These are phyloP conservation scores for Meyerozyma carpophila DNA, from an alignment of 1,139 yeast species.

Conservation along the genomic window DNA sequence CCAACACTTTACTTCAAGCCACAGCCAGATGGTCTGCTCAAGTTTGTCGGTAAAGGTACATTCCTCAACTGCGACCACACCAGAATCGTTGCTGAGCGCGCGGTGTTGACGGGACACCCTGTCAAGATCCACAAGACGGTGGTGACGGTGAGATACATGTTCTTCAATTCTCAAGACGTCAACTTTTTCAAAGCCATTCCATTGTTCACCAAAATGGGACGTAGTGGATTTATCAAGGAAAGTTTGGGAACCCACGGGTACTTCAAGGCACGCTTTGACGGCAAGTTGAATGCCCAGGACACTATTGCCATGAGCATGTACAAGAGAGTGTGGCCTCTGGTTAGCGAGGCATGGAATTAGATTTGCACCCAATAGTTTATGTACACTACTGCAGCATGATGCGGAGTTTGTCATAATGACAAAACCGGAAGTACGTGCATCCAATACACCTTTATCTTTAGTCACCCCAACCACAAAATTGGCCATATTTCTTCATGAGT, in stretches of 20 bases:
- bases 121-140: conserved; percentile 90
- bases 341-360: conserved; percentile 25
- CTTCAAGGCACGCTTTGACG: conserved; percentile 93
- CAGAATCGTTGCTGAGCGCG: conserved; percentile 82
- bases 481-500: background rate
- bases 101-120: conserved; percentile 89
- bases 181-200: conserved; percentile 90
- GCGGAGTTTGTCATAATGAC: background rate
- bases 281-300: conserved; percentile 86
- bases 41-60: conserved; percentile 84
- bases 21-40: conserved; percentile 42
- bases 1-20: conserved; percentile 69
- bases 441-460: background rate
- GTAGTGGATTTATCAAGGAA: conserved; percentile 91
- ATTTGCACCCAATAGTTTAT: background rate
- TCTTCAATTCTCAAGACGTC: conserved; percentile 87
- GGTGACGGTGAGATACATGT: conserved; percentile 95
- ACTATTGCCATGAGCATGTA: conserved; percentile 90
- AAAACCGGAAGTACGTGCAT: background rate
- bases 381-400: background rate
- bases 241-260: conserved; percentile 98
- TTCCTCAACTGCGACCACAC: conserved; percentile 82
- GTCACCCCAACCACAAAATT: too few species aligned
- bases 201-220: conserved; percentile 84
- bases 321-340: conserved; percentile 87